Evolutionary conservation across 176 grass and related monocot genomes (phyloP).

Genomic region (Miscanthus lutarioriparius): DNA sequence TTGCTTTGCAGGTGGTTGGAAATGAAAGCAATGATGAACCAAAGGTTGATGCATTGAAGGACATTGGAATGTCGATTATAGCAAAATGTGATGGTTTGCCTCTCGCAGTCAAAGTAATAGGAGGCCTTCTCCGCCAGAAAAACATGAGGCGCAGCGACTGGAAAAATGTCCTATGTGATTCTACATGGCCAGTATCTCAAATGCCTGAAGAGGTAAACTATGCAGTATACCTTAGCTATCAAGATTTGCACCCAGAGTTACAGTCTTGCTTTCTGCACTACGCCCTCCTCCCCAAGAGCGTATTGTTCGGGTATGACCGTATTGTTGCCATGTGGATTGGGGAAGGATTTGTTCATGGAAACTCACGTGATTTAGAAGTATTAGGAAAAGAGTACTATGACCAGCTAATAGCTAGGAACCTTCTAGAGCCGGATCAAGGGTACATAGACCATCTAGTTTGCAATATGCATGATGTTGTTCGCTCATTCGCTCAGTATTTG

Average conservation of each 20-base stretch:
- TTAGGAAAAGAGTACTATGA: background rate
- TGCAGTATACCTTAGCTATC: conserved; percentile 17
- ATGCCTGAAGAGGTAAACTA: conserved; percentile 27
- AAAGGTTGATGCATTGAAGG: background rate
- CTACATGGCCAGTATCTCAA: background rate
- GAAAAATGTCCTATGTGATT: conserved; percentile 5
- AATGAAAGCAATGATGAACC: background rate
- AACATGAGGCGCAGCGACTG: background rate
- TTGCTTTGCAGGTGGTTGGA: conserved; percentile 13
- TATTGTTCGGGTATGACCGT: fast-evolving
- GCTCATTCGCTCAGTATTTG: background rate
- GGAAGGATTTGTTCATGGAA: conserved; percentile 18
- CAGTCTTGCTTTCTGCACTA: conserved; percentile 42
- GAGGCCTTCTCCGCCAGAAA: conserved; percentile 28
- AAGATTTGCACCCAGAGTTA: background rate
- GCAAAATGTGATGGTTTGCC: conserved; percentile 41
- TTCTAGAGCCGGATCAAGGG: background rate
- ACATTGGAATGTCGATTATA: conserved; percentile 25
- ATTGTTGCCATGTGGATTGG: conserved; percentile 31
- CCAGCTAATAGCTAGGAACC: background rate
- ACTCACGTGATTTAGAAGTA: background rate
- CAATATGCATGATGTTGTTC: conserved; percentile 31
- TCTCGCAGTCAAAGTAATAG: conserved; percentile 30
- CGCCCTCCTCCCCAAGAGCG: conserved; percentile 37
- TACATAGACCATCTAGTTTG: background rate